Evolutionary conservation across 257 asterid species (phyloP).

Genomic region (Linaria vulgaris): DNA sequence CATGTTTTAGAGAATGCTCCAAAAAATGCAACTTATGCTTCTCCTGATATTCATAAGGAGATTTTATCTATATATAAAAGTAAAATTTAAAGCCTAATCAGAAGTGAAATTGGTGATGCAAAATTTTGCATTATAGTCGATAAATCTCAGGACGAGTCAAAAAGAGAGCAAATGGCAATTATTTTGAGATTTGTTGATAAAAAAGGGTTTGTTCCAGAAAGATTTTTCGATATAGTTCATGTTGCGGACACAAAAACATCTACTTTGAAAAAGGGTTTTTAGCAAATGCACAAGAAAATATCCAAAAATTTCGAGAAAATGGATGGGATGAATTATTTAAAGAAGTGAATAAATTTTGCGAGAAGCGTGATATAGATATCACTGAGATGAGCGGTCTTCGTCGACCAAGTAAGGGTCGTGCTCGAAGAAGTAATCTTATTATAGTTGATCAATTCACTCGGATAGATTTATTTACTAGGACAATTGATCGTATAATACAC

Average conservation of each 20-base stretch:
- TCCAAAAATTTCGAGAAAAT: too few species aligned
- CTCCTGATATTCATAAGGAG: too few species aligned
- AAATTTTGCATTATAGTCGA: neutral
- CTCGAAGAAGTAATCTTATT: neutral
- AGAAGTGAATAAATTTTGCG: slow-evolving; percentile 1
- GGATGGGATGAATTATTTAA: too few species aligned
- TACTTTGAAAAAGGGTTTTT: too few species aligned
- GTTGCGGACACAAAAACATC: too few species aligned
- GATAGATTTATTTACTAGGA: neutral
- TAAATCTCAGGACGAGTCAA: neutral
- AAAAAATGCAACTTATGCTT: slow-evolving; percentile 4
- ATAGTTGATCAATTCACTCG: too few species aligned
- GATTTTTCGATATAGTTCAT: slow-evolving; percentile 1
- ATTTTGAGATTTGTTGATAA: neutral
- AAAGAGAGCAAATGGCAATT: neutral
- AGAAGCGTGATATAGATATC: neutral
- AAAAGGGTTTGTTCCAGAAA: neutral
- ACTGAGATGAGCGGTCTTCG: neutral
- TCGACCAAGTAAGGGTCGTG: neutral
- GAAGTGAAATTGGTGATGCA: too few species aligned
- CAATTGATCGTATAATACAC: neutral
- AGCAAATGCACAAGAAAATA: too few species aligned
- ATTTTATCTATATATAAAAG: too few species aligned
- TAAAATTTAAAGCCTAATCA: too few species aligned
- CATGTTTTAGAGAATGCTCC: too few species aligned